These are phyloP conservation scores for Leucosporidium yakuticum DNA, from an alignment of 768 basidiomycete genomes.

Conservation along the genomic window DNA sequence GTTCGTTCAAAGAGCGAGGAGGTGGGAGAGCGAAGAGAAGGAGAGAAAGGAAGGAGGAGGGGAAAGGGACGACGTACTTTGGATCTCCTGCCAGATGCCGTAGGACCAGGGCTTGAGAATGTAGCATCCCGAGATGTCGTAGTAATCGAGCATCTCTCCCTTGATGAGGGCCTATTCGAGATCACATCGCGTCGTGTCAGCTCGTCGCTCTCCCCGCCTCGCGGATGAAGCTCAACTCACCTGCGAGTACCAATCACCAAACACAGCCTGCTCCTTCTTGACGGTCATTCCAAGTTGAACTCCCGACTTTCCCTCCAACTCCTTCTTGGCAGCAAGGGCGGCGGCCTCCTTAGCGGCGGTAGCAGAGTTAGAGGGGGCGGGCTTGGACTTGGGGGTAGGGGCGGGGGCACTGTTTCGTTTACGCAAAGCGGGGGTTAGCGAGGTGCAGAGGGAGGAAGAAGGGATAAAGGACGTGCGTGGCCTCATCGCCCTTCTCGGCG, in stretches of 20 bases:
- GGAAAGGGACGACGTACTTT: conserved; percentile 52
- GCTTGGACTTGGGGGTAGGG: not conserved
- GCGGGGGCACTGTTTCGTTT: conserved; percentile 1
- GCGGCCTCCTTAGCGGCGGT: conserved; percentile 10
- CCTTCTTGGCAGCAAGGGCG: conserved; percentile 11
- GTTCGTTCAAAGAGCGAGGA: not conserved
- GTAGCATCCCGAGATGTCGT: conserved; percentile 97
- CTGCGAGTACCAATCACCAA: conserved; percentile 37
- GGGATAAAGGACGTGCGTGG: conserved; percentile 64
- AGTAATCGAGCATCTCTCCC: conserved; percentile 98
- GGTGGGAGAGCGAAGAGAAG: too few relatives aligned
- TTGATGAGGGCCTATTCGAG: conserved; percentile 76
- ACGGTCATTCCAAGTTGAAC: conserved; percentile 38
- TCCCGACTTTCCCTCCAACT: conserved; percentile 33
- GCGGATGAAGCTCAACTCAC: not conserved
- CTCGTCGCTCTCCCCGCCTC: too few relatives aligned
- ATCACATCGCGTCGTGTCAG: not conserved
- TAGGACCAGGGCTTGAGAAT: conserved; percentile 98
- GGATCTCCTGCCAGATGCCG: conserved; percentile 93
- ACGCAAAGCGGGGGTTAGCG: too few relatives aligned
- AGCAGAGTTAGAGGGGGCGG: too few relatives aligned
- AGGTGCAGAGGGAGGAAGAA: not conserved
- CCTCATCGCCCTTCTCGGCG: conserved; percentile 57
- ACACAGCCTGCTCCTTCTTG: conserved; percentile 39
- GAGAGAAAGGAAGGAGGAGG: not conserved